Base-by-base conservation (phyloP, 768 basidiomycete species). In the Xerocomus potaroensis region DNA sequence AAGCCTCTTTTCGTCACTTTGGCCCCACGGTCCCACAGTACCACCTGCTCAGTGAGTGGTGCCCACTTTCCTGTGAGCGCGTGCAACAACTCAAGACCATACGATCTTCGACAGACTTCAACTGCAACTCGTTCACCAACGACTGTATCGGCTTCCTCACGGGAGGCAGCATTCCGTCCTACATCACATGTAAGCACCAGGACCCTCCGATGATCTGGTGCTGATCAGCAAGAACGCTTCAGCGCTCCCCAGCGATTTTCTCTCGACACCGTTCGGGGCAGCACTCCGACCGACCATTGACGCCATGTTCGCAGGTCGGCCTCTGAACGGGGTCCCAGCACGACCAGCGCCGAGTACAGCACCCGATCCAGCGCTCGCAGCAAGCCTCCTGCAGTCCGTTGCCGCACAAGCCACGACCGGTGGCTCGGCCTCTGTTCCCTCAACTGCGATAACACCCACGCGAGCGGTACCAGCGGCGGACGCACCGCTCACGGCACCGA, bases 81-180 rank as follows among this genome's bases (percentile, higher is more conserved):
- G n/a, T 18, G 10, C 16, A 9, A 37, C 8, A 4, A 35, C 48
- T n/a, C n/a, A n/a, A 34, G 34, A 50, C 15, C 23, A 34, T 5
- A 8, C 23, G 21, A n/a, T 32, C 11, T 21, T 38, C 10, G 33
- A 43, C 51, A 85, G 91, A 95, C 34, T 94, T 94, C 55, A 96
- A 96, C 58, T 96, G 93, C 66, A 97, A 97, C 64, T 87, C 89
- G 2, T 97, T 97, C 55, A 93, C 91, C 3, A 90, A 85, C 49
- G 91, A 95, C 53, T 82, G 82, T 48, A 69, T 91, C 27, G 91
- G 87, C 3, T 93, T 96, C 60, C 67, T 97, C 39, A 95, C 90
- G 0, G 91, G 92, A 23, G 75, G 75, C 4, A 80, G 80, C 14
- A 88, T 96, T 44, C 93, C 93, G 3, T 53, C 73, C 3, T 91